Conservation (phyloP, 805 yeast genomes). For the Starmerella scarabaei region DNA sequence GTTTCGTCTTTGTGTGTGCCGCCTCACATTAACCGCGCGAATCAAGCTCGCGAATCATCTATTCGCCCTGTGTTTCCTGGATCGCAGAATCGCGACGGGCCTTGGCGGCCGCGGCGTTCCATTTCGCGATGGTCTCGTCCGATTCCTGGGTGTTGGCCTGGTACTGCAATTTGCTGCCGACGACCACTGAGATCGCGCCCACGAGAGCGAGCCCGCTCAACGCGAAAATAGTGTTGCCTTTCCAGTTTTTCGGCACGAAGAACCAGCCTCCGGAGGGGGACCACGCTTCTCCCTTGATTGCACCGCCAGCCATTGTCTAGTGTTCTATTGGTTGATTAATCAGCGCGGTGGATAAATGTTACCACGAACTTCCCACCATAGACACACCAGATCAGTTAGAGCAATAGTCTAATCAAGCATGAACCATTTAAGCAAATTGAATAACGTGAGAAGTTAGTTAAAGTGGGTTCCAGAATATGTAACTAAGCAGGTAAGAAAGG, state of each 20-base stretch:
- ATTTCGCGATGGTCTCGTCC: slow-evolving; percentile 32
- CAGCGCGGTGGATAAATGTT: not conserved
- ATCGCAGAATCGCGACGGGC: slow-evolving; percentile 26
- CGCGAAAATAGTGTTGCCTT: slow-evolving; percentile 33
- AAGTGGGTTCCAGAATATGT: too few species aligned
- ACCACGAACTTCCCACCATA: too few species aligned
- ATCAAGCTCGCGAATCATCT: too few species aligned
- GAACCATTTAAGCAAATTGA: too few species aligned
- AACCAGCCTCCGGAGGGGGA: slow-evolving; percentile 48
- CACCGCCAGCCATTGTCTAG: slow-evolving; percentile 23
- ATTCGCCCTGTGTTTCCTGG: slow-evolving; percentile 14
- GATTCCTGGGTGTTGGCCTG: slow-evolving; percentile 30
- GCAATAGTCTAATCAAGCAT: too few species aligned
- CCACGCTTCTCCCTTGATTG: slow-evolving; percentile 25
- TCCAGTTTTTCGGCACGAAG: slow-evolving; percentile 40
- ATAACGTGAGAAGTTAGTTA: too few species aligned
- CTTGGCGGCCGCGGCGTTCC: slow-evolving; percentile 38
- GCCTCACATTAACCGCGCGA: too few species aligned
- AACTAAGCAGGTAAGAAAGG: too few species aligned
- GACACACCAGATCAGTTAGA: too few species aligned
- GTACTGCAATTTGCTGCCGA: slow-evolving; percentile 30
- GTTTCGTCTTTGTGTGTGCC: too few species aligned
- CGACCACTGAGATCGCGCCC: slow-evolving; percentile 26
- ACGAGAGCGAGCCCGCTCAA: slow-evolving; percentile 31
- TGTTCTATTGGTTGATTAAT: not conserved